A percentile compares a stretch with the other conserved stretches of the same genome.
These are phyloP conservation scores for Tolypocladium endophyticum DNA, from an alignment of 2,329 filamentous ascomycete genomes.

Conservation along the genomic window DNA sequence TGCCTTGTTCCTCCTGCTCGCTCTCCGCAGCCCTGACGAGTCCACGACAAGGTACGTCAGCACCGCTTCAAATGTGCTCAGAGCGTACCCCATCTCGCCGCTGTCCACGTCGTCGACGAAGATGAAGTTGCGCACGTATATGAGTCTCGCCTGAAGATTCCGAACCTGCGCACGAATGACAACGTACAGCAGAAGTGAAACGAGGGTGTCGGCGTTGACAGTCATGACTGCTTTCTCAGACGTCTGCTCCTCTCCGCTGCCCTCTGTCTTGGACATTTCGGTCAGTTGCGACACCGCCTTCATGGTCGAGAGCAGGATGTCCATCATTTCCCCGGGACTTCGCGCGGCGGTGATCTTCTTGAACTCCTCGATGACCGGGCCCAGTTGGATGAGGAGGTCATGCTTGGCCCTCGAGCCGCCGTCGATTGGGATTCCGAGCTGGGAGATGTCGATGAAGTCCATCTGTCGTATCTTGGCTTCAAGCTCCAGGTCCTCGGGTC, in stretches of 20 bases:
- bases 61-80: conserved; percentile 94
- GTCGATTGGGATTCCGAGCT: conserved; percentile 81
- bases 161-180: conserved; percentile 84
- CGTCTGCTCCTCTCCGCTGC: conserved; percentile 19
- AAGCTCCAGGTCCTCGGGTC: conserved; percentile 74
- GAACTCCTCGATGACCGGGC: conserved; percentile 77
- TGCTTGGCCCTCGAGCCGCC: conserved; percentile 70
- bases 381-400: conserved; percentile 66
- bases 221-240: conserved; percentile 48
- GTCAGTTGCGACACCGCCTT: conserved; percentile 69
- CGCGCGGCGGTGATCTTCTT: conserved; percentile 68
- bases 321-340: conserved; percentile 84
- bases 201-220: conserved; percentile 78
- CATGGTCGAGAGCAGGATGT: conserved; percentile 66
- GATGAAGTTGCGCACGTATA: conserved; percentile 96
- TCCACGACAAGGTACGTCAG: conserved; percentile 77
- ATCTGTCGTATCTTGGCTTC: conserved; percentile 88
- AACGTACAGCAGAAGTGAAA: conserved; percentile 82
- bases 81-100: conserved; percentile 88
- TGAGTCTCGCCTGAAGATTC: conserved; percentile 75
- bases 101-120: conserved; percentile 97
- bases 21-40: conserved; percentile 69
- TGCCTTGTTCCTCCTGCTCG: conserved; percentile 74
- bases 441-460: conserved; percentile 86
- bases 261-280: conserved; percentile 34